These are phyloP conservation scores for Mycosphaerella sp. DNA, from an alignment of 2,329 filamentous ascomycete genomes.

Conservation along the genomic window DNA sequence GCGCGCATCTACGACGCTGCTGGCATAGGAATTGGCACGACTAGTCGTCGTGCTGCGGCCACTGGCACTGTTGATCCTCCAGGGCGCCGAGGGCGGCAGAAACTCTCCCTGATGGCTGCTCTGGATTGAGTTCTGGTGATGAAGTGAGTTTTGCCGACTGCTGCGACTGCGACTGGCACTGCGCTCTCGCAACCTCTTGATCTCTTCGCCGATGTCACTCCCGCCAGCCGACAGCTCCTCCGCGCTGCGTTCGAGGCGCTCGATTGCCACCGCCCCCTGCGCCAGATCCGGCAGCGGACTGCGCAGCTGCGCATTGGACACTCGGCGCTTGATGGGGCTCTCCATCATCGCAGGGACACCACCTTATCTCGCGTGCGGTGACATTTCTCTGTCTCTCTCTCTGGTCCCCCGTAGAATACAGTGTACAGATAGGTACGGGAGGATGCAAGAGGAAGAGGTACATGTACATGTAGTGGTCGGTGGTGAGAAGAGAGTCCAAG, in stretches of 20 bases:
- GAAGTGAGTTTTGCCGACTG: not conserved
- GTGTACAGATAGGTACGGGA: no score
- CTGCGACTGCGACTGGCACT: constrained; percentile 18
- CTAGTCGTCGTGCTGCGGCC: constrained; percentile 41
- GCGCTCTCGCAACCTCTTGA: constrained; percentile 54
- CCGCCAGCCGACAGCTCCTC: constrained; percentile 62
- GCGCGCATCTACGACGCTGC: constrained; percentile 60
- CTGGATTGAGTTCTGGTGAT: constrained; percentile 23
- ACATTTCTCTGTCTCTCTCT: not conserved
- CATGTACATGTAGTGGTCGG: no score
- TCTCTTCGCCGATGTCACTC: constrained; percentile 71
- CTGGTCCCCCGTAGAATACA: no score
- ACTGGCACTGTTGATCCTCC: constrained; percentile 4
- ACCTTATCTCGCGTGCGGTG: no score
- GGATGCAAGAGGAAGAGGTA: no score
- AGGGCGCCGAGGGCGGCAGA: constrained; percentile 8
- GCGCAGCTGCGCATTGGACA: constrained; percentile 6
- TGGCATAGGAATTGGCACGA: constrained; percentile 44
- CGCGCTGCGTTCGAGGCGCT: constrained; percentile 67
- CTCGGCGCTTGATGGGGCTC: constrained; percentile 3
- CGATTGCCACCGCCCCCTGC: constrained; percentile 49
- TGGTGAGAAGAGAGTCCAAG: not conserved
- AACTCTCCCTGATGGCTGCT: constrained; percentile 15
- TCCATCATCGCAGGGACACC: not conserved
- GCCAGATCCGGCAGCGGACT: constrained; percentile 5